Conservation (phyloP, 148 eudicot species). For the Fagopyrum homotropicum region DNA sequence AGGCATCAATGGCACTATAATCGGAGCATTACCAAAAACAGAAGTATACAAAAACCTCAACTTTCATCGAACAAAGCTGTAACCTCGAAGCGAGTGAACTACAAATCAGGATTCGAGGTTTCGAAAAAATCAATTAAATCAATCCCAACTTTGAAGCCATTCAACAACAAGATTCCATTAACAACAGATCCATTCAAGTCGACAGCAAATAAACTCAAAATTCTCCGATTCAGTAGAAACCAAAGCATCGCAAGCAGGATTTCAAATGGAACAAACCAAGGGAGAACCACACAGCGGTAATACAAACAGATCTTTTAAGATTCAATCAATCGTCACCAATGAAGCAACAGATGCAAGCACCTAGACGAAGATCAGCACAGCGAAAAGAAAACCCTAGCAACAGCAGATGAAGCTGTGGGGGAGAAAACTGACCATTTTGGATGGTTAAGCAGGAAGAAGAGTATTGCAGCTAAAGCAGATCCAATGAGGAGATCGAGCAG, state of each 20-base stretch:
- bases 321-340: background rate
- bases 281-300: background rate
- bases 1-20: background rate
- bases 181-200: constrained; percentile 1
- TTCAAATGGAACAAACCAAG: background rate
- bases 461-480: constrained; percentile 1
- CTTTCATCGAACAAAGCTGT: background rate
- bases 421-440: background rate
- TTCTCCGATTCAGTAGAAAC: background rate
- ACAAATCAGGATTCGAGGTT: background rate
- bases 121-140: background rate
- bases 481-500: constrained; percentile 3
- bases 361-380: background rate
- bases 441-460: background rate
- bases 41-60: background rate
- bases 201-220: background rate
- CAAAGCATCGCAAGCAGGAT: background rate
- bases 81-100: background rate
- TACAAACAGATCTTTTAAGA: background rate
- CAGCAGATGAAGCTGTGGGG: background rate
- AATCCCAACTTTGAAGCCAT: background rate
- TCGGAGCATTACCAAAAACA: background rate
- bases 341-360: background rate
- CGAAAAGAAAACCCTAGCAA: constrained; percentile 9
- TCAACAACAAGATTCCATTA: background rate